Evolutionary conservation across 1,284 basidiomycete species (phyloP), one percentile per base, ranked within the genome.

Genomic region (Hortiboletus rubellus): DNA sequence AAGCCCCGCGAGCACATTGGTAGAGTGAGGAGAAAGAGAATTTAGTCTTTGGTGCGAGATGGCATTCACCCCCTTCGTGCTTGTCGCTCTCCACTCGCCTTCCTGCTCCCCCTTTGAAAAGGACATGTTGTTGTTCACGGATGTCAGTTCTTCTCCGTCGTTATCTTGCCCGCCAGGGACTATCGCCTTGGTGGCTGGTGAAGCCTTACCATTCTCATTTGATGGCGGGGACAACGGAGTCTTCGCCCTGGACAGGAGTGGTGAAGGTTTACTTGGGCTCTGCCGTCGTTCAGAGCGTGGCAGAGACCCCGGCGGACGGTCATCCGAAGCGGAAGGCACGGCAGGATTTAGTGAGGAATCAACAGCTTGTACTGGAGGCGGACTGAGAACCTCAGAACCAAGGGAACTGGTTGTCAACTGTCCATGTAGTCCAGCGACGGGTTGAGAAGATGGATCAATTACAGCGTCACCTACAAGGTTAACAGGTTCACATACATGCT

Each of bases 21-120:
- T 61, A 49, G 79, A 77, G 14, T 67, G 63, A 7, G 75, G 75
- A 27, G 77, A 78, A 36, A 77, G 61, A 30, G 74, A 74, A 22
- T 67, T 61, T 30, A 74, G 41, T 55, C 55, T 59, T 41, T 57
- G 61, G 33, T 60, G 47, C 5, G 41, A 50, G 42, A 49, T 50
- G 44, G 33, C 17, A 46, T 47, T 30, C 30, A 38, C 44, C 10
- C 22, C 60, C 33, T 54, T 59, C 46, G 43, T 57, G 48, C 54
- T 55, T 51, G 40, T 45, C 9, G 37, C 22, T 49, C 24, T 36
- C 52, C 34, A 48, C 33, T 52, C 46, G 50, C 46, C 43, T 50
- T 58, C 58, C 22, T 49, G 56, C 11, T 49, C 31, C 30, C 27
- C 48, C 38, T 50, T 44, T 17, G 18, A 50, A 24, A 15, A 15